Conservation (phyloP, 768 basidiomycete species). For the Rhodosporidiobolus odoratus region DNA sequence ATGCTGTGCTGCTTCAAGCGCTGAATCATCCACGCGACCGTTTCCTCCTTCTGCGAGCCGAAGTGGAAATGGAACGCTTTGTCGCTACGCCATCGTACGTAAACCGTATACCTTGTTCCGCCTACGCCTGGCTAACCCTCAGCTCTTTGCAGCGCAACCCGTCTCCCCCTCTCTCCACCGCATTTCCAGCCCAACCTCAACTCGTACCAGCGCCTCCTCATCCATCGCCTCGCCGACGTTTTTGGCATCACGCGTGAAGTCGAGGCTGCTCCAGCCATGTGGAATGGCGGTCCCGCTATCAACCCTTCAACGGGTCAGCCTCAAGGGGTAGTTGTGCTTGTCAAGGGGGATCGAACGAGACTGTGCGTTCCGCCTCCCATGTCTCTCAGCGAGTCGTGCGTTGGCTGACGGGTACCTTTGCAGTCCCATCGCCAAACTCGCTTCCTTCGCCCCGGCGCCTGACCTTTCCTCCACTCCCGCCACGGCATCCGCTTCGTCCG, state of each 20-base stretch:
- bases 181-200: slow-evolving; percentile 38
- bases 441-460: slow-evolving; percentile 6
- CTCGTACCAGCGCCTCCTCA: slow-evolving; percentile 41
- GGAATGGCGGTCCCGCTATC: slow-evolving; percentile 19
- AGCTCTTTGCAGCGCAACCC: background rate
- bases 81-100: slow-evolving; percentile 18
- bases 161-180: slow-evolving; percentile 32
- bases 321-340: slow-evolving; percentile 32
- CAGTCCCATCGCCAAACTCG: slow-evolving; percentile 23
- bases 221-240: slow-evolving; percentile 40
- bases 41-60: slow-evolving; percentile 28
- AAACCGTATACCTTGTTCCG: background rate
- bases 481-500: background rate
- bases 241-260: slow-evolving; percentile 41
- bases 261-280: slow-evolving; percentile 21
- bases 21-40: slow-evolving; percentile 27
- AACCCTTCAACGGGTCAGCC: slow-evolving; percentile 28
- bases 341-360: slow-evolving; percentile 20
- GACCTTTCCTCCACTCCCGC: background rate
- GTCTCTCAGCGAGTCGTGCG: fast-evolving
- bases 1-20: slow-evolving; percentile 16
- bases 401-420: background rate
- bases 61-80: slow-evolving; percentile 37
- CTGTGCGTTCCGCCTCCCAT: background rate
- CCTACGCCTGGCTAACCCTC: background rate